Evolutionary conservation across 257 asterid species (phyloP).

Genomic region (Gentiana straminea): DNA sequence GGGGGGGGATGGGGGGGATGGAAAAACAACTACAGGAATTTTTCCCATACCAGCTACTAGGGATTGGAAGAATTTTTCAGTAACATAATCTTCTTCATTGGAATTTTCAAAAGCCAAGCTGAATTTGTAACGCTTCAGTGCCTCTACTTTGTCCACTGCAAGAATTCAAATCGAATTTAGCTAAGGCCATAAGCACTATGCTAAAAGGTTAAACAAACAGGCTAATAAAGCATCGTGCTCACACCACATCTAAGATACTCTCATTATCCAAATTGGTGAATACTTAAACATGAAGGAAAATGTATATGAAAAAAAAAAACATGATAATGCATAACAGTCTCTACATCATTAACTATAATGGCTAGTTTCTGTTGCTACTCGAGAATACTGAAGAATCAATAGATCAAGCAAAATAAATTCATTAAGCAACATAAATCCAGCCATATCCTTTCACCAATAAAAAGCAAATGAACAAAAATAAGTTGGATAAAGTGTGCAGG

Average conservation of each 20-base stretch:
- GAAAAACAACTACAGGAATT: not conserved
- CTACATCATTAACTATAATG: too few relatives aligned
- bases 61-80: conserved; percentile 90
- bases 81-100: conserved; percentile 93
- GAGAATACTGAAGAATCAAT: not conserved
- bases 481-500: too few relatives aligned
- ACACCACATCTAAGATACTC: too few relatives aligned
- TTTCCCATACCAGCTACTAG: conserved; percentile 79
- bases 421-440: not conserved
- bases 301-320: too few relatives aligned
- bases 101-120: conserved; percentile 99
- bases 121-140: conserved; percentile 72
- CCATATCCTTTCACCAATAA: not conserved
- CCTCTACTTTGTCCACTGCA: conserved; percentile 83
- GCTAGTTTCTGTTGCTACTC: not conserved
- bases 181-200: not conserved
- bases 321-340: too few relatives aligned
- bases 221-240: too few relatives aligned
- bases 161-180: conserved; percentile 11
- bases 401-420: not conserved
- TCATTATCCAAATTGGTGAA: too few relatives aligned
- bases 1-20: too few relatives aligned
- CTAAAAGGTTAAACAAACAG: too few relatives aligned
- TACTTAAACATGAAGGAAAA: too few relatives aligned
- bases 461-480: not conserved